Evolutionary conservation across 768 basidiomycete species (phyloP).

Genomic region (Amanita polypyramis): DNA sequence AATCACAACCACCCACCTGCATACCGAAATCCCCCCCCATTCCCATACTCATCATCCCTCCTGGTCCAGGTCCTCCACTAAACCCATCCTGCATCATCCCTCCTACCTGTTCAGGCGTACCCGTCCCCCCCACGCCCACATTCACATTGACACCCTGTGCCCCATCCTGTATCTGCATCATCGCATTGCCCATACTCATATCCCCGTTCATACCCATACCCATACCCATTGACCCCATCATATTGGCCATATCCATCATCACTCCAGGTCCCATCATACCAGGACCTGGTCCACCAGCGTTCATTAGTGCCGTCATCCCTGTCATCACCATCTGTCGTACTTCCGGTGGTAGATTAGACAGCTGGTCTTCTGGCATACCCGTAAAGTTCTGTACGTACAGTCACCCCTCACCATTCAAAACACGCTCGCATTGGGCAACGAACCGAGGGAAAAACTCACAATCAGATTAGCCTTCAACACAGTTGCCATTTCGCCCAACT

Average conservation of each 20-base stretch:
- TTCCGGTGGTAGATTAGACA: slow-evolving; percentile 68
- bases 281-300: slow-evolving; percentile 17
- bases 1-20: slow-evolving; percentile 43
- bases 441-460: slow-evolving; percentile 34
- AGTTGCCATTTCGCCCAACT: slow-evolving; percentile 68
- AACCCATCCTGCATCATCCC: slow-evolving; percentile 41
- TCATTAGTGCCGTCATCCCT: slow-evolving; percentile 71
- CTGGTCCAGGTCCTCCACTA: slow-evolving; percentile 30
- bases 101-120: slow-evolving; percentile 31
- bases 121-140: slow-evolving; percentile 27
- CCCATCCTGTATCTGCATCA: slow-evolving; percentile 46
- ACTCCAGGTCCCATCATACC: slow-evolving; percentile 55
- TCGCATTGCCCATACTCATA: slow-evolving; percentile 49
- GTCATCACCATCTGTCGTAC: slow-evolving; percentile 84
- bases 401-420: slow-evolving; percentile 2
- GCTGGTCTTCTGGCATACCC: slow-evolving; percentile 74
- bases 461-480: slow-evolving; percentile 78
- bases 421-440: neutral
- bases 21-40: slow-evolving; percentile 62
- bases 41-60: slow-evolving; percentile 59
- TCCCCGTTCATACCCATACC: slow-evolving; percentile 59
- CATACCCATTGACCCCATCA: slow-evolving; percentile 53
- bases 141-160: slow-evolving; percentile 25
- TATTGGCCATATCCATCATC: slow-evolving; percentile 75
- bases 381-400: slow-evolving; percentile 52